A percentile compares a stretch with the other conserved stretches of the same genome.
Conservation (phyloP, 805 yeast species). For the Nakazawaea ernobii region DNA sequence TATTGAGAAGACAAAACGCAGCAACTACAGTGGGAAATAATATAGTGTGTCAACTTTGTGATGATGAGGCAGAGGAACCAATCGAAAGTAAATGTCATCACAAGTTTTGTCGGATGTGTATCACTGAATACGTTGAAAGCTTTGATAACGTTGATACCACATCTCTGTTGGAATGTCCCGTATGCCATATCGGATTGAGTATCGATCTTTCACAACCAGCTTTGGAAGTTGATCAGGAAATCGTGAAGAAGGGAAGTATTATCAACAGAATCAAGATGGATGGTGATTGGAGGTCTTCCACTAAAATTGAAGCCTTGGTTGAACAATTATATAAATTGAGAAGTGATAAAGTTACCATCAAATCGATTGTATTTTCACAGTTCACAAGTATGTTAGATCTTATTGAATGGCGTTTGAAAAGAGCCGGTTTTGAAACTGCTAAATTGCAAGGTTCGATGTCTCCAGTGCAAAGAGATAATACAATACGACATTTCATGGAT, state of each 20-base stretch:
- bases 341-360: conserved; percentile 82
- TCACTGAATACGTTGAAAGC: conserved; percentile 83
- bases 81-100: conserved; percentile 94
- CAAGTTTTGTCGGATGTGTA: conserved; percentile 86
- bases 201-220: conserved; percentile 89
- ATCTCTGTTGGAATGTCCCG: conserved; percentile 77
- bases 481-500: conserved; percentile 88
- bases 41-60: conserved; percentile 88
- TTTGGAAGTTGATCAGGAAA: conserved; percentile 55
- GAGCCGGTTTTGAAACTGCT: conserved; percentile 94
- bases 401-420: conserved; percentile 89
- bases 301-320: conserved; percentile 93
- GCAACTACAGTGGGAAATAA: conserved; percentile 26
- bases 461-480: conserved; percentile 89
- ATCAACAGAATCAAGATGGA: conserved; percentile 85
- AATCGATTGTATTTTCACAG: conserved; percentile 95
- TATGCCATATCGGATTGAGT: conserved; percentile 88
- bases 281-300: conserved; percentile 88
- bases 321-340: conserved; percentile 87
- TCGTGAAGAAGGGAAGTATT: conserved; percentile 62
- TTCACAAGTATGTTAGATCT: conserved; percentile 95
- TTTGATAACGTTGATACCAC: conserved; percentile 48
- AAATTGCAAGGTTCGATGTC: conserved; percentile 96
- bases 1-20: conserved; percentile 62
- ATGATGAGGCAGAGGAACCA: conserved; percentile 98